phyloP scores from a whole-genome alignment of 768 basidiomycete species.

The Sistotremastrum niveocremeum region DNA sequence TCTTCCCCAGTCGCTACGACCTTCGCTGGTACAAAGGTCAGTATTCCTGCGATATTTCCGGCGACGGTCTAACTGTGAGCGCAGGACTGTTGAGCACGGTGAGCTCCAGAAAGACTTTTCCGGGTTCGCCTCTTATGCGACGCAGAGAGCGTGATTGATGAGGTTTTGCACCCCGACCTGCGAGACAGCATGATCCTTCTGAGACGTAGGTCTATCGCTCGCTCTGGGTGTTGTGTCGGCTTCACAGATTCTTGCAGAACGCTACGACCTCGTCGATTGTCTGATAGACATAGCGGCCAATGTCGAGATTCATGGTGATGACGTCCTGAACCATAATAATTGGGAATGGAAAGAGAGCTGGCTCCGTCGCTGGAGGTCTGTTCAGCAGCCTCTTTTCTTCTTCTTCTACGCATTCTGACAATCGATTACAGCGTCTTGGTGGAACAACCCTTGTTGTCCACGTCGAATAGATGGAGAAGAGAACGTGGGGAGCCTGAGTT shows the following conservation, averaged over 20 bases:
- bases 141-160: slow-evolving; percentile 81
- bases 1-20: slow-evolving; percentile 75
- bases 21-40: slow-evolving; percentile 78
- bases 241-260: slow-evolving; percentile 29
- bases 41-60: slow-evolving; percentile 3
- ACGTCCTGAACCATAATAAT: slow-evolving; percentile 76
- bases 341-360: slow-evolving; percentile 86
- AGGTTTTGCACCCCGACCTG: slow-evolving; percentile 77
- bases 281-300: slow-evolving; percentile 56
- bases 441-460: slow-evolving; percentile 53
- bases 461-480: slow-evolving; percentile 79
- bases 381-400: slow-evolving; percentile 5
- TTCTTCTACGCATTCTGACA: slow-evolving; percentile 15
- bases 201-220: slow-evolving; percentile 39
- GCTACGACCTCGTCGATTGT: slow-evolving; percentile 70
- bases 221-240: background rate
- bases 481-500: slow-evolving; percentile 71
- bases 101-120: slow-evolving; percentile 9
- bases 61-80: background rate
- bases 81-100: slow-evolving; percentile 78
- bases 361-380: slow-evolving; percentile 71
- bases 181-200: slow-evolving; percentile 85
- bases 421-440: slow-evolving; percentile 43
- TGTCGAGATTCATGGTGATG: slow-evolving; percentile 76
- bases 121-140: background rate